Percentiles rank a stretch among this genome's conserved stretches.
Evolutionary conservation across 2,329 filamentous ascomycete genomes (phyloP).

Genomic region (Cladophialophora chaetospira): DNA sequence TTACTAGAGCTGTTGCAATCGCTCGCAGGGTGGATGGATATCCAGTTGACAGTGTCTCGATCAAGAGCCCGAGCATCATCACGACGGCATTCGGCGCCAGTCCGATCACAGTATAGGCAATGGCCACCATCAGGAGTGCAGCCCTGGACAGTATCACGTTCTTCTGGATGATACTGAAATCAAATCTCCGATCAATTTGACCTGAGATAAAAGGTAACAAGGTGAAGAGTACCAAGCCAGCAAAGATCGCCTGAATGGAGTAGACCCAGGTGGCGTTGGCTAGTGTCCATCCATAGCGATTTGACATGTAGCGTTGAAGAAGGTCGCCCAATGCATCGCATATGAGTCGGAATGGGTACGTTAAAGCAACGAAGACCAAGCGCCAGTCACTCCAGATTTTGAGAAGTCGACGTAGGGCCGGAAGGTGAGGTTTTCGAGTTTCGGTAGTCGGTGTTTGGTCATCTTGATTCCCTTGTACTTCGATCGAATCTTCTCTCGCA

Average conservation of each 20-base stretch:
- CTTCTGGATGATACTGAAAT: slow-evolving; percentile 43
- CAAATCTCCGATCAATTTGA: slow-evolving; percentile 41
- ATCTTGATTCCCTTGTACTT: slow-evolving; percentile 28
- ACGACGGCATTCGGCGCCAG: slow-evolving; percentile 46
- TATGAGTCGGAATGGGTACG: slow-evolving; percentile 53
- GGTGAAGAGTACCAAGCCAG: slow-evolving; percentile 50
- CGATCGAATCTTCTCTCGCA: slow-evolving; percentile 32
- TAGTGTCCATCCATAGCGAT: slow-evolving; percentile 53
- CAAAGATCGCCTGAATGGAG: slow-evolving; percentile 51
- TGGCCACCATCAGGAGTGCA: slow-evolving; percentile 47
- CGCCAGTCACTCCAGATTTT: slow-evolving; percentile 25
- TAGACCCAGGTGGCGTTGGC: slow-evolving; percentile 47
- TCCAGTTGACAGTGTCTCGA: slow-evolving; percentile 53
- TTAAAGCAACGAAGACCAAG: slow-evolving; percentile 43
- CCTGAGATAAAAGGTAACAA: slow-evolving; percentile 47
- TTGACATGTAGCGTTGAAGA: slow-evolving; percentile 55
- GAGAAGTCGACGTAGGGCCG: slow-evolving; percentile 2
- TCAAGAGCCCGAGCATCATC: slow-evolving; percentile 48
- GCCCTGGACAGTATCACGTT: slow-evolving; percentile 51
- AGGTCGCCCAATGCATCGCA: slow-evolving; percentile 51
- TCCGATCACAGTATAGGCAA: slow-evolving; percentile 51
- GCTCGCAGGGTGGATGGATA: slow-evolving; percentile 51
- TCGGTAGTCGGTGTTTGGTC: neutral
- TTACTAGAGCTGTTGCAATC: slow-evolving; percentile 51
- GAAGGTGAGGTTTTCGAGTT: neutral